Evolutionary conservation across 805 yeast genomes (phyloP).

Genomic region (Candida berthetii): DNA sequence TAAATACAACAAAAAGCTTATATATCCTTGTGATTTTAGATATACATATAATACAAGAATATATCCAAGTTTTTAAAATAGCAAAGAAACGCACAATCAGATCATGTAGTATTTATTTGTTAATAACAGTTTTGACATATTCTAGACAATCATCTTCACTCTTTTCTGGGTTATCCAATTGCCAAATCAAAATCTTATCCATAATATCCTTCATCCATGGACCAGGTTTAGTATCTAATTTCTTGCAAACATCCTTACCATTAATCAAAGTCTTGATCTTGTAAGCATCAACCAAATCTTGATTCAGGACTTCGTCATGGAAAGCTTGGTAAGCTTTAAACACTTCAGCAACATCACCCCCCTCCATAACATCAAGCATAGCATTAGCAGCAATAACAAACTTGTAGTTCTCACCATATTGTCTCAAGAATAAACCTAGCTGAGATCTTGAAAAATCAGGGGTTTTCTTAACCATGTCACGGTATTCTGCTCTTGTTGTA

Average conservation of each 20-base stretch:
- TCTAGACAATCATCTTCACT: slow-evolving; percentile 49
- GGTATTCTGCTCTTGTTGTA: slow-evolving; percentile 21
- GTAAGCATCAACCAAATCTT: slow-evolving; percentile 26
- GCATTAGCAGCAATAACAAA: slow-evolving; percentile 28
- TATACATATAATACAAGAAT: neutral
- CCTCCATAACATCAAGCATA: slow-evolving; percentile 7
- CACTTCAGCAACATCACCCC: neutral
- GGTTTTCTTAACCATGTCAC: slow-evolving; percentile 19
- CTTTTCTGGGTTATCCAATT: slow-evolving; percentile 63
- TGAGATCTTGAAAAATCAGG: slow-evolving; percentile 41
- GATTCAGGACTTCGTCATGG: slow-evolving; percentile 8
- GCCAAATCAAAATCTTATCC: slow-evolving; percentile 61
- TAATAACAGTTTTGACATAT: slow-evolving; percentile 19
- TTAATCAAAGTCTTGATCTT: slow-evolving; percentile 60
- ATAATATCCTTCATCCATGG: slow-evolving; percentile 72
- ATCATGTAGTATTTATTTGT: neutral
- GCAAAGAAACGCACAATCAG: too few relatives aligned
- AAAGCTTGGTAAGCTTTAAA: slow-evolving; percentile 10
- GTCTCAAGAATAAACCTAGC: slow-evolving; percentile 53
- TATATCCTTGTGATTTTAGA: too few relatives aligned
- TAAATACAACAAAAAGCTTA: neutral
- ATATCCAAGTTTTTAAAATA: too few relatives aligned
- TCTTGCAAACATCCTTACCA: slow-evolving; percentile 59
- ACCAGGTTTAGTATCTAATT: slow-evolving; percentile 64
- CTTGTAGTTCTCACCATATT: slow-evolving; percentile 47